Percentiles rank a stretch among this genome's conserved stretches.
Evolutionary conservation across 2,329 filamentous ascomycete genomes (phyloP).

Genomic region (Remersonia thermophila): DNA sequence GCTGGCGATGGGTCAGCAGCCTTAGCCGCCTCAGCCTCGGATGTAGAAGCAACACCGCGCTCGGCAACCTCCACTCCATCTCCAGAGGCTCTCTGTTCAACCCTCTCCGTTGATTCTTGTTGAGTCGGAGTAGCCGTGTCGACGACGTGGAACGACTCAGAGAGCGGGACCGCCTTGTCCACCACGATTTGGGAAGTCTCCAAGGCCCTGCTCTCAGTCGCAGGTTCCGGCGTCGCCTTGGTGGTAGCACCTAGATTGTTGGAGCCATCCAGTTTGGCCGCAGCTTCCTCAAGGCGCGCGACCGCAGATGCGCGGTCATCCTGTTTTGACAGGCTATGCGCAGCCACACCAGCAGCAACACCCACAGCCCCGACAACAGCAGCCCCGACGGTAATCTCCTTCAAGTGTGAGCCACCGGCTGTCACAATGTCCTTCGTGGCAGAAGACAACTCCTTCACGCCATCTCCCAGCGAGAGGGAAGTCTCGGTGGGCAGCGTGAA

Average conservation of each 20-base stretch:
- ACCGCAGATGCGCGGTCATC: conserved; percentile 5
- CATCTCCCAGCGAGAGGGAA: conserved; percentile 7
- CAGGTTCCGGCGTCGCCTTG: conserved; percentile 3
- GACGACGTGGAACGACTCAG: conserved; percentile 19
- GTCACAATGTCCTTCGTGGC: conserved; percentile 1
- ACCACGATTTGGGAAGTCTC: conserved; percentile 13
- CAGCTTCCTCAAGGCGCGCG: conserved; percentile 12
- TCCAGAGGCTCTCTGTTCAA: conserved; percentile 10
- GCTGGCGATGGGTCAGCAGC: conserved; percentile 15
- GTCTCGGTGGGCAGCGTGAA: conserved; percentile 12
- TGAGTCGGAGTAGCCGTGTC: conserved; percentile 13
- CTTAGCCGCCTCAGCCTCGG: conserved; percentile 14
- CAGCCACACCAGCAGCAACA: conserved; percentile 11
- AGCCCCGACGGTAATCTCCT: conserved; percentile 14
- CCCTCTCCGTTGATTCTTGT: conserved; percentile 14
- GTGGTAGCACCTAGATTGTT: background rate
- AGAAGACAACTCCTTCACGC: background rate
- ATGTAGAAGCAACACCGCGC: conserved; percentile 9
- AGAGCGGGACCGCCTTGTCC: conserved; percentile 15
- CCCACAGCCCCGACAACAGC: conserved; percentile 12
- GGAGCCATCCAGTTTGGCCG: conserved; percentile 9
- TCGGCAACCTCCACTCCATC: conserved; percentile 17
- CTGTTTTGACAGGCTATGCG: conserved; percentile 8
- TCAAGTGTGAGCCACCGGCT: conserved; percentile 5
- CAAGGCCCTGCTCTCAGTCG: conserved; percentile 1